These are phyloP conservation scores for Spergularia bocconei DNA, from an alignment of 148 eudicot species.

Conservation along the genomic window DNA sequence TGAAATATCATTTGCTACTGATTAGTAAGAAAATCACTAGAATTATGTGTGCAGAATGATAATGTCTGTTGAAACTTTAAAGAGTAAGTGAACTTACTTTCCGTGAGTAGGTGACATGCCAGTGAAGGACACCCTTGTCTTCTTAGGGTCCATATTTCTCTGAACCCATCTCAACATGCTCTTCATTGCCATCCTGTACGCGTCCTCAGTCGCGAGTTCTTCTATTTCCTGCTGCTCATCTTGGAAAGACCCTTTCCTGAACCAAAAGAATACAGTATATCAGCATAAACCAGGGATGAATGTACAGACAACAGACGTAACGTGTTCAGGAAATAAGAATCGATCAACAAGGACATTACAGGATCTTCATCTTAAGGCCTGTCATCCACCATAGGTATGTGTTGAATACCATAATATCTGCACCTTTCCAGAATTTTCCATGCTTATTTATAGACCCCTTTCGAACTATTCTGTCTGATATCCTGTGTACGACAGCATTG, in stretches of 20 bases:
- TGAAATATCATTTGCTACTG: too few relatives aligned
- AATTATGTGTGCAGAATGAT: too few relatives aligned
- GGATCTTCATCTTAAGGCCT: constrained; percentile 69
- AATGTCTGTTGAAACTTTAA: too few relatives aligned
- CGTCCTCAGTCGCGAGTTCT: constrained; percentile 70
- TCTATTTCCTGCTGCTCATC: constrained; percentile 63
- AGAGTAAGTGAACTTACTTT: constrained; percentile 46
- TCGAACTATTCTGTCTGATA: constrained; percentile 70
- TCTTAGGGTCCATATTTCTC: constrained; percentile 73
- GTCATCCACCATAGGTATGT: constrained; percentile 99
- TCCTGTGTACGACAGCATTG: constrained; percentile 62
- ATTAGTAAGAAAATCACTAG: too few relatives aligned
- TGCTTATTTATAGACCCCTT: constrained; percentile 84
- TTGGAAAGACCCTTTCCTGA: constrained; percentile 79
- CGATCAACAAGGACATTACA: constrained; percentile 36
- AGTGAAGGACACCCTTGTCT: constrained; percentile 82
- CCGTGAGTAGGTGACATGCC: constrained; percentile 95
- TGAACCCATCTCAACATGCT: constrained; percentile 88
- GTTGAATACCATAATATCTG: constrained; percentile 84
- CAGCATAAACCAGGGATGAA: not conserved
- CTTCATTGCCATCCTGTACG: constrained; percentile 79
- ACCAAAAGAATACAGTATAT: not conserved
- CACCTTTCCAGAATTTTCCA: constrained; percentile 90
- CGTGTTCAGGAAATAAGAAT: not conserved
- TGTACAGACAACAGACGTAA: not conserved